These are phyloP conservation scores for Theobroma cacao DNA, from an alignment of 345 rosid species.

Conservation along the genomic window DNA sequence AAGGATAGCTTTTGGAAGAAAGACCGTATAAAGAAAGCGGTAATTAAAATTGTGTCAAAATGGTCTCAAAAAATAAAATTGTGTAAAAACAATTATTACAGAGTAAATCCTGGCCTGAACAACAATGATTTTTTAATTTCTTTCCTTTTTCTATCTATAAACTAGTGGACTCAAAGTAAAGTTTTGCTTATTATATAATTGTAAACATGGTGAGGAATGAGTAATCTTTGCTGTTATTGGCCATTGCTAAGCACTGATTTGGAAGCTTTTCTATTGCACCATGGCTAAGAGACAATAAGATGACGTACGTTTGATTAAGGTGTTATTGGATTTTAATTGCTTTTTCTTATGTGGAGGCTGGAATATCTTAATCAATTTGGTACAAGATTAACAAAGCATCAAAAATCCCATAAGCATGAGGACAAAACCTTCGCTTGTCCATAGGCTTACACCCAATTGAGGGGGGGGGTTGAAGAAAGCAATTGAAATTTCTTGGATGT, in stretches of 20 bases:
- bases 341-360: neutral
- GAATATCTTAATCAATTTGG: neutral
- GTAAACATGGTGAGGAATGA: neutral
- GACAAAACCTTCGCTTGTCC: neutral
- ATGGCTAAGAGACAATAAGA: neutral
- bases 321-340: neutral
- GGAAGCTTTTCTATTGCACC: neutral
- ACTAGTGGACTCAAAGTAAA: neutral
- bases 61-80: too few relatives aligned
- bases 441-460: conserved; percentile 1
- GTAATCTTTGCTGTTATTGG: neutral
- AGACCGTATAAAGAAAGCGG: neutral
- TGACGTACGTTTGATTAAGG: too few relatives aligned
- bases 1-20: neutral
- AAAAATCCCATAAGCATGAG: conserved; percentile 4
- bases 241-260: neutral
- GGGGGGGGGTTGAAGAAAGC: neutral
- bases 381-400: neutral
- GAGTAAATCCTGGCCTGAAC: too few relatives aligned
- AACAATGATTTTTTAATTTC: neutral
- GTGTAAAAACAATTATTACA: too few relatives aligned
- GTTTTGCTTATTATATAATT: neutral
- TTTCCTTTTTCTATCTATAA: neutral
- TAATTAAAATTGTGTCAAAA: neutral
- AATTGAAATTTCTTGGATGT: neutral